A percentile compares a stretch with the other conserved stretches of the same genome.
phyloP scores from a whole-genome alignment of 768 basidiomycete species.

The Neoboletus brunneissimus region DNA sequence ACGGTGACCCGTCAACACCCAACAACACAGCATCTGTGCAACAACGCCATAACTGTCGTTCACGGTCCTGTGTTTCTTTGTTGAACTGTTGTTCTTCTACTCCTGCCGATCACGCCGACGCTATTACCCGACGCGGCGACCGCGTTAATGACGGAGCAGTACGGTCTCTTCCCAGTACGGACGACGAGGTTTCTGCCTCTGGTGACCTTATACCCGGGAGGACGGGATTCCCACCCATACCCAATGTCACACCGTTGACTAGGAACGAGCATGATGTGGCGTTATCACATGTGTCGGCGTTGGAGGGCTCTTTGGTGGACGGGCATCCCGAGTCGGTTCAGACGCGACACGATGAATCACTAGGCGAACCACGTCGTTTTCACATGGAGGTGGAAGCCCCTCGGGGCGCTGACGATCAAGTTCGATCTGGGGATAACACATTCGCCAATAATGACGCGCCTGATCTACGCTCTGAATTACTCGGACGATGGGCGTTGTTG shows the following conservation, averaged over 20 bases:
- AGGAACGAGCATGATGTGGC: background rate
- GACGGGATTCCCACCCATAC: background rate
- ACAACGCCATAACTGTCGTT: background rate
- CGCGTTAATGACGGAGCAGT: background rate
- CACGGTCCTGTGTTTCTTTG: background rate
- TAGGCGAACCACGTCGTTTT: too few relatives aligned
- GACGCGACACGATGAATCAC: background rate
- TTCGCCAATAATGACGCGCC: background rate
- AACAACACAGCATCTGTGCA: background rate
- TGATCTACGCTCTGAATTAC: background rate
- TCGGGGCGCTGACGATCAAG: background rate
- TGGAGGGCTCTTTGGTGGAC: background rate
- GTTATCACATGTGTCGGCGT: background rate
- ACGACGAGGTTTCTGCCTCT: background rate
- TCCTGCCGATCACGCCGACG: background rate
- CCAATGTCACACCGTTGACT: background rate
- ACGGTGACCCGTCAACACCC: background rate
- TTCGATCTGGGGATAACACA: too few relatives aligned
- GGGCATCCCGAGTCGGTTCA: background rate
- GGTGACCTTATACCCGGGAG: background rate
- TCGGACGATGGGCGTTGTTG: too few relatives aligned
- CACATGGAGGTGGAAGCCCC: background rate
- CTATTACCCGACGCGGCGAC: background rate
- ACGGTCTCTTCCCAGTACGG: background rate
- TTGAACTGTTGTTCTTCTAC: background rate